Percentiles rank a stretch among this genome's conserved stretches.
phyloP scores from a whole-genome alignment of 192 early-diverging fungal species.

The Nowakowskiella sp. region DNA sequence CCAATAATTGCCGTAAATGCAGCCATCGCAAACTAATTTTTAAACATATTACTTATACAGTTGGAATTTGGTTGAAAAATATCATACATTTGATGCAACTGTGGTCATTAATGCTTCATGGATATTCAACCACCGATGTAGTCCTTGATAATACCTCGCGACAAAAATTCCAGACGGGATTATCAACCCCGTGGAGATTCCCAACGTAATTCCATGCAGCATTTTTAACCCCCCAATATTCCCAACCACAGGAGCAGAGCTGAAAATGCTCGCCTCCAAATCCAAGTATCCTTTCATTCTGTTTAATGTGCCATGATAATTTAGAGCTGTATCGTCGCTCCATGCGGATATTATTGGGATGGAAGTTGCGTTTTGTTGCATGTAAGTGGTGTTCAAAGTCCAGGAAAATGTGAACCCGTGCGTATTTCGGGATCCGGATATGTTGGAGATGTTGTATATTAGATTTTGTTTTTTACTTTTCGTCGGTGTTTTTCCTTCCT shows the following conservation, averaged over 20 bases:
- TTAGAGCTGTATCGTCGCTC: not conserved
- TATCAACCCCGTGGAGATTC: slow-evolving; percentile 19
- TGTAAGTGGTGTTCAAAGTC: too few species aligned
- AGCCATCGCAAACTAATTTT: slow-evolving; percentile 19
- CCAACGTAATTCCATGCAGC: slow-evolving; percentile 25
- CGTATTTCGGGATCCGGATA: too few species aligned
- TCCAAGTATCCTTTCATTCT: too few species aligned
- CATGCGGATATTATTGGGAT: slow-evolving; percentile 27
- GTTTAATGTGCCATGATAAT: slow-evolving; percentile 18
- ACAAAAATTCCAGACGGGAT: slow-evolving; percentile 29
- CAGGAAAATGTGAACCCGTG: too few species aligned
- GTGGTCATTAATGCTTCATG: slow-evolving; percentile 22
- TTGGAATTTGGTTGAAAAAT: not conserved
- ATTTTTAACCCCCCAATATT: slow-evolving; percentile 18
- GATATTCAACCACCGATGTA: slow-evolving; percentile 16
- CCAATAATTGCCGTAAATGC: slow-evolving; percentile 25
- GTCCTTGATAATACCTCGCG: slow-evolving; percentile 13
- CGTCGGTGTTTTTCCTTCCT: too few species aligned
- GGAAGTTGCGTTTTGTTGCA: too few species aligned
- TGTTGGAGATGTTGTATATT: too few species aligned
- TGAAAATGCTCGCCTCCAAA: slow-evolving; percentile 3
- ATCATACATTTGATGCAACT: slow-evolving; percentile 20
- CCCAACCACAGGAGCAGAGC: slow-evolving; percentile 25
- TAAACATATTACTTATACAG: too few species aligned
- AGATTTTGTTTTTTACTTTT: too few species aligned